Conservation (phyloP, 1,139 yeast genomes). For the Nadsonia commutata region DNA sequence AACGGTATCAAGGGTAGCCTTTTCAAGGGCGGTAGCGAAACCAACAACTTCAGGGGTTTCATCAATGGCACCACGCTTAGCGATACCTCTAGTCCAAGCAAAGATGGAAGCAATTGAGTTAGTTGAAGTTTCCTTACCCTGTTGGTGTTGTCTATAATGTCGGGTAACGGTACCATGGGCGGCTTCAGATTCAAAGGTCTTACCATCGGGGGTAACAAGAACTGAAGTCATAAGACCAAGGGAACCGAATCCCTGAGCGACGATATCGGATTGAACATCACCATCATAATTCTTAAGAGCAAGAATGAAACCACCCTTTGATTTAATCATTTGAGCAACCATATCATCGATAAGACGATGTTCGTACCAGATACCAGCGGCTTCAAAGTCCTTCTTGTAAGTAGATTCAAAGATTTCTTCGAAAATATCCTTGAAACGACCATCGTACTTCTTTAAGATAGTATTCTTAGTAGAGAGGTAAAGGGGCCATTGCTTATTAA, state of each 20-base stretch:
- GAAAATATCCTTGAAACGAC: constrained; percentile 87
- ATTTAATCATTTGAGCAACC: constrained; percentile 97
- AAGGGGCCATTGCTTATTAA: constrained; percentile 61
- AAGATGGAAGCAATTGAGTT: constrained; percentile 95
- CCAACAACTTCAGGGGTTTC: constrained; percentile 66
- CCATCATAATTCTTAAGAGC: constrained; percentile 97
- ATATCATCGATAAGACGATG: constrained; percentile 93
- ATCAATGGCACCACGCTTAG: constrained; percentile 84
- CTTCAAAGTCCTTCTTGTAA: constrained; percentile 60
- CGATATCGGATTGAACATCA: constrained; percentile 92
- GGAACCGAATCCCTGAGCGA: constrained; percentile 96
- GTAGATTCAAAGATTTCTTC: constrained; percentile 59
- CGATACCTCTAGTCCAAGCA: constrained; percentile 91
- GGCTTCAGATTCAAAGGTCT: constrained; percentile 90
- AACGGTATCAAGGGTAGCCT: constrained; percentile 77
- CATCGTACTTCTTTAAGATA: constrained; percentile 83
- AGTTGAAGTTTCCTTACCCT: constrained; percentile 94
- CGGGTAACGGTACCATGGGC: constrained; percentile 98
- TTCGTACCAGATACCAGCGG: constrained; percentile 79
- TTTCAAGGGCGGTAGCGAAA: constrained; percentile 67
- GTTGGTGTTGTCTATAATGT: constrained; percentile 88
- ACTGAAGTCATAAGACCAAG: constrained; percentile 94
- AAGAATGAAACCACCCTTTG: constrained; percentile 85
- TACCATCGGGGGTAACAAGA: constrained; percentile 86
- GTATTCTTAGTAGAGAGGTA: constrained; percentile 89